Evolutionary conservation across 352 stramenopile species (phyloP), one percentile per base, ranked within the genome.

Genomic region (Pelagophyceae sp.): DNA sequence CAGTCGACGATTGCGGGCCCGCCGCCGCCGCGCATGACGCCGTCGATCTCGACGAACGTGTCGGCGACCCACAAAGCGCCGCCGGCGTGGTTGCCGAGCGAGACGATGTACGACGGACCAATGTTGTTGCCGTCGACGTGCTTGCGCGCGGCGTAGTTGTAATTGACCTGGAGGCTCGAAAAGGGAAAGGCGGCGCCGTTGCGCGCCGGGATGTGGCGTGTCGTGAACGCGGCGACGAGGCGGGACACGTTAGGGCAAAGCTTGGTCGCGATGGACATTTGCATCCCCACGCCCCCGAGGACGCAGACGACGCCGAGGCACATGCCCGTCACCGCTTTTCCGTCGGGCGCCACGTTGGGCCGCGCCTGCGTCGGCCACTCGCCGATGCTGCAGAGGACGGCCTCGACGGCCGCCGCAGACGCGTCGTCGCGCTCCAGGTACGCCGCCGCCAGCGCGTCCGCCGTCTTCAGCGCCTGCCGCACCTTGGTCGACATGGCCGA

Each of bases 121-220:
- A 74, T 25, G 38, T 74, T 74, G 67, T 74, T 74, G 35, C 1
- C 6, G 67, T 74, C 67, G 15, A 74, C 31, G 67, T 74, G 67
- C 67, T 74, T 74, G 5, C 11, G 11, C 67, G 67, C 67, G 15
- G 17, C 5, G 67, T 74, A 74, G 67, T 74, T 74, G 67, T 74
- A 74, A 37, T 74, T 74, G 2, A 74, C 67, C 38, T 74, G 67
- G 35, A 74, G 19, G 38, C 17, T 40, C 6, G 17, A 31, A 37
- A 35, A 74, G 11, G 67, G 67, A n/a, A 74, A 74, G 35, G 17
- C 35, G 23, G 35, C 35, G 15, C 67, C 67, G 17, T 50, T 33
- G 2, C 29, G 19, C 35, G 67, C 58, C 67, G 25, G 33, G 11
- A 37, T 33, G 15, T 60, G 67, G 35, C 35, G 51, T 3, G 33